Percentiles rank a stretch among this genome's conserved stretches.
Evolutionary conservation across 257 asterid species (phyloP).

Genomic region (Verbascum thapsus): DNA sequence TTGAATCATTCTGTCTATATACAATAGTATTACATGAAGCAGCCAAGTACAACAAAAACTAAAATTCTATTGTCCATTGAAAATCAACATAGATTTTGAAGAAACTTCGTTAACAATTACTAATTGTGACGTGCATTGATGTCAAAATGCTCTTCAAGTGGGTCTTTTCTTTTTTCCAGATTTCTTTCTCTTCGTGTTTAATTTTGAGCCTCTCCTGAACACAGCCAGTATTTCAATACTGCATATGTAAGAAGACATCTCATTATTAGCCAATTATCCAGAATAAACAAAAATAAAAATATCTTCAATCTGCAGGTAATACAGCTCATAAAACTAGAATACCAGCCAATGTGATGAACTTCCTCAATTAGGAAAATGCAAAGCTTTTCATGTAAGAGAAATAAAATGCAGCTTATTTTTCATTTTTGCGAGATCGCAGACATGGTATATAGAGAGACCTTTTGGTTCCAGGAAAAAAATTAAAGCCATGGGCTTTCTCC

Average conservation of each 20-base stretch:
- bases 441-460: constrained; percentile 51
- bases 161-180: constrained; percentile 57
- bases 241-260: constrained; percentile 39
- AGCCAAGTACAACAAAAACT: constrained; percentile 15
- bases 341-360: not conserved
- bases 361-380: not conserved
- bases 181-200: constrained; percentile 52
- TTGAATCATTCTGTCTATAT: constrained; percentile 28
- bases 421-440: too few relatives aligned
- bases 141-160: constrained; percentile 34
- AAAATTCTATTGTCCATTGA: constrained; percentile 12
- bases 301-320: constrained; percentile 22
- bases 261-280: constrained; percentile 23
- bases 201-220: constrained; percentile 65
- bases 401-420: too few relatives aligned
- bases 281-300: constrained; percentile 15
- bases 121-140: constrained; percentile 18
- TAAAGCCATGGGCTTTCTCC: constrained; percentile 86
- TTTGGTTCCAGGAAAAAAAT: constrained; percentile 91
- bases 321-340: not conserved
- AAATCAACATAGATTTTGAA: constrained; percentile 9
- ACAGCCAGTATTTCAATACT: constrained; percentile 89
- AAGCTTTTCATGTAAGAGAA: too few relatives aligned
- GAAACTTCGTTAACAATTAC: constrained; percentile 16
- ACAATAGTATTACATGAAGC: constrained; percentile 27